A percentile compares a stretch with the other conserved stretches of the same genome.
Evolutionary conservation across 768 basidiomycete species (phyloP).

Genomic region (Leucogyrophana mollusca): DNA sequence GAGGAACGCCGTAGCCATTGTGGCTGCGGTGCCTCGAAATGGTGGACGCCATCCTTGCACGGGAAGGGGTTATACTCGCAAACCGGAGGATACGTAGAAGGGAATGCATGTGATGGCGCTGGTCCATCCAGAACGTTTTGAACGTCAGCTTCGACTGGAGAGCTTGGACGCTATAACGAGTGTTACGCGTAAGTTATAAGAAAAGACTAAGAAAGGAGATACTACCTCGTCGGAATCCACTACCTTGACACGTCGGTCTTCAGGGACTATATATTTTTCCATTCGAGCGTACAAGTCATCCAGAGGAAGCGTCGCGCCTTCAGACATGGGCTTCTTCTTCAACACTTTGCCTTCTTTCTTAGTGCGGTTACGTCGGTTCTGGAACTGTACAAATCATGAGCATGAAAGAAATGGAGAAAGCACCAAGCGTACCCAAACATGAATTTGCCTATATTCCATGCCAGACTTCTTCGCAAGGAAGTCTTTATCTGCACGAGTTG

Average conservation of each 20-base stretch:
- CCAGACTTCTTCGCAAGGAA: slow-evolving; percentile 39
- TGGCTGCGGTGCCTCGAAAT: slow-evolving; percentile 2
- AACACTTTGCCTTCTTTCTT: slow-evolving; percentile 31
- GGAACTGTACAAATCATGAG: slow-evolving; percentile 37
- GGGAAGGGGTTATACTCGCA: slow-evolving; percentile 17
- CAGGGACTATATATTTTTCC: slow-evolving; percentile 22
- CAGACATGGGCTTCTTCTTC: slow-evolving; percentile 19
- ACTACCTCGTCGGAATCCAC: no score
- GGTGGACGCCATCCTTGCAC: not conserved
- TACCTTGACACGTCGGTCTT: slow-evolving; percentile 5
- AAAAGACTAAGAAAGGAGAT: no score
- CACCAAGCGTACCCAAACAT: slow-evolving; percentile 56
- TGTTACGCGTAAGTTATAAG: no score
- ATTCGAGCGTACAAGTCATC: slow-evolving; percentile 25
- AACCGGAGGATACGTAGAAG: slow-evolving; percentile 17
- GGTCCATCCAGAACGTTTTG: slow-evolving; percentile 8
- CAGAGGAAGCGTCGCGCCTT: slow-evolving; percentile 20
- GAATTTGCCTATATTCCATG: slow-evolving; percentile 49
- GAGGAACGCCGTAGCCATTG: slow-evolving; percentile 10
- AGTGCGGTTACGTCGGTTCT: slow-evolving; percentile 42
- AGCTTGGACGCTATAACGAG: no score
- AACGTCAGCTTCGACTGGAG: no score
- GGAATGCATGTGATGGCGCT: slow-evolving; percentile 22
- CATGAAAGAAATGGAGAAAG: no score
- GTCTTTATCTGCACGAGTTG: slow-evolving; percentile 37